Conservation (phyloP, 2,329 filamentous ascomycete genomes). For the Paraconiothyrium sp. region DNA sequence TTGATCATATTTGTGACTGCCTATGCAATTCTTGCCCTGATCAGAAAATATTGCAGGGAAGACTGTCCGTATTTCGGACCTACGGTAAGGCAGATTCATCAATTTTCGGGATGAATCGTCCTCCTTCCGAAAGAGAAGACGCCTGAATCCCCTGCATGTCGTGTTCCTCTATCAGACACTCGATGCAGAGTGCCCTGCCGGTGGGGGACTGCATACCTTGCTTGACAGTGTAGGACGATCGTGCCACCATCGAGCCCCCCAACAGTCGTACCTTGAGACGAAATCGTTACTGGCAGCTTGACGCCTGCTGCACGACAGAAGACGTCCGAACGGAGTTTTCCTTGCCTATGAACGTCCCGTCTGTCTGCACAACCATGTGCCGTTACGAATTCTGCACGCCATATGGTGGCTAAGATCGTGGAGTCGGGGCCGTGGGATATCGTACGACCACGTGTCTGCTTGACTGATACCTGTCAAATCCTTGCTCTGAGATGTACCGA, state of each 20-base stretch:
- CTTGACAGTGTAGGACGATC: conserved; percentile 24
- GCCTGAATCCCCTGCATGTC: conserved; percentile 11
- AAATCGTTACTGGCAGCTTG: conserved; percentile 36
- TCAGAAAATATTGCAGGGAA: neutral
- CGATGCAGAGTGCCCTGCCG: conserved; percentile 8
- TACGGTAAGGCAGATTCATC: conserved; percentile 12
- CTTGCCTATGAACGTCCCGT: conserved; percentile 38
- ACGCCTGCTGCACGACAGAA: conserved; percentile 35
- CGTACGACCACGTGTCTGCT: conserved; percentile 12
- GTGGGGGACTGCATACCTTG: conserved; percentile 5
- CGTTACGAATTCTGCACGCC: conserved; percentile 34
- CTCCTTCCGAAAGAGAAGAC: conserved; percentile 1
- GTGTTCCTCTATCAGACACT: conserved; percentile 6
- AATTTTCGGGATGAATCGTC: neutral
- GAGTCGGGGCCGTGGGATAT: conserved; percentile 17
- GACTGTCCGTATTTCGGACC: neutral
- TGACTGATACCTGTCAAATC: neutral
- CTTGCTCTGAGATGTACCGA: neutral
- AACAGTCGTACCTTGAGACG: conserved; percentile 42
- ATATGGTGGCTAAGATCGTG: conserved; percentile 37
- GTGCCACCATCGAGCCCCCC: conserved; percentile 36
- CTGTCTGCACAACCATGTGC: conserved; percentile 25
- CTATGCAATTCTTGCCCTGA: neutral
- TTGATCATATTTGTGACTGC: neutral
- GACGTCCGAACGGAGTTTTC: conserved; percentile 25